Evolutionary conservation across 2,329 filamentous ascomycete species (phyloP), one percentile per base, ranked within the genome.

Genomic region (Fusarium fujikuroi): DNA sequence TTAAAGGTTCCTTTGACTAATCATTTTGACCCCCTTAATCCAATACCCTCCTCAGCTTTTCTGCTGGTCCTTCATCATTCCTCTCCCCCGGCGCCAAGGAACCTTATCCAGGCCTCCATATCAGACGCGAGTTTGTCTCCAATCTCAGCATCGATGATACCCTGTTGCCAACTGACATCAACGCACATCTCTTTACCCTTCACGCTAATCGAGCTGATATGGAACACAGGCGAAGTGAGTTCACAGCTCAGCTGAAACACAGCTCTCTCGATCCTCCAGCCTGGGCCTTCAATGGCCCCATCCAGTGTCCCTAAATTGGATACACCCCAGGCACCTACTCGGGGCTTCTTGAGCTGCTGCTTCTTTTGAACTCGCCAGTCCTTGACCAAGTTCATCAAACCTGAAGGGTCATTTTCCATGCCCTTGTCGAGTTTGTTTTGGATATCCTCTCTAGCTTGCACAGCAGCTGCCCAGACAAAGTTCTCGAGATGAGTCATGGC

Each of bases 271-370:
- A 80, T 75, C 28, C 52, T 64, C 79, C 79, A 80, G 14, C 39
- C 61, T 18, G 59, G 10, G 16, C 37, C 56, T n/a, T 54, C 53
- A 23, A 36, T 36, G 11, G 37, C 47, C 25, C 73, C 78, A 49
- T 79, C 75, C 3, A 80, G 39, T 11, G 69, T 74, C 11, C 79
- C 79, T 5, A 80, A 61, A 62, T 80, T 80, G 28, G 76, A 79
- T 14, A 79, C 71, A 23, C 68, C 59, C 72, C 76, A 76, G 2
- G 72, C 70, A 18, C 64, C 42, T 15, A 47, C 56, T 18, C 79
- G 72, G 19, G 79, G 76, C 59, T 76, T 78, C 52, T 73, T 67
- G 25, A 73, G 65, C 10, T 67, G 49, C 25, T 60, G 62, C 46
- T 58, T 60, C 50, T 73, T 70, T 43, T 75, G 60, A 21, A 49